Evolutionary conservation across 371 early-diverging fungal genomes (phyloP), one percentile per base, ranked within the genome.

Genomic region (Haplosporangium sp.): DNA sequence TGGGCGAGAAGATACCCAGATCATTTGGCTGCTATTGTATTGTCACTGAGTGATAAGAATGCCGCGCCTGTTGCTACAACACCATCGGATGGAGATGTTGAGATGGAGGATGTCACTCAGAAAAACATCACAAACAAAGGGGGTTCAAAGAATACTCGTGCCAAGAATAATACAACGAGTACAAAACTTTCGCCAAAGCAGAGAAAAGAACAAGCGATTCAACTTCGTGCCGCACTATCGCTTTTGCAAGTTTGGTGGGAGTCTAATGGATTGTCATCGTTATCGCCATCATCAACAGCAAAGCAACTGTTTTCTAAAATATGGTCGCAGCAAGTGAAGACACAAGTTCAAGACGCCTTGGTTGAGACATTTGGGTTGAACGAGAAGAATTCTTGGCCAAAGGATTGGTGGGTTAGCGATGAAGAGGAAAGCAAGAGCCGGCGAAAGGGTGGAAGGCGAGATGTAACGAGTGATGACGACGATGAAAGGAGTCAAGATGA

Each of bases 1-100:
- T 72, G 76, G 70, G 70, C 67, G 10, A 56, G 64, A n/a, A 59
- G 61, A 8, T 72, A 65, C 37, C 82, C 82, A 1, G 82, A 82
- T 20, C 72, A 75, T 7, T 2, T 82, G 4, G 68, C 60, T 0
- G 73, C 69, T 9, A 60, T 75, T 5, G 37, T 82, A n/a, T 9
- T 76, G 34, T 69, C 76, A 8, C 60, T 82, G 52, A 69, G 82
- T 40, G 82, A 75, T 47, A 72, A 71, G 64, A 62, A 35, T 39
- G 72, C 75, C 8, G 20, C 45, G 3, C 74, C 73, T 34, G 71
- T 73, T 35, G 67, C 57, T 37, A 27, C 52, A 48, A 11, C 39
- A 62, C 27, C 47, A 9, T 39, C 35, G 4, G 55, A 67, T 59
- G 66, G 50, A 7, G 61, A 69, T 59, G 35, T 64, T 34, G 68